Percentiles rank a stretch among this genome's conserved stretches.
Conservation (phyloP, 306 rosid species). For the Cyclanthera cordifolia region DNA sequence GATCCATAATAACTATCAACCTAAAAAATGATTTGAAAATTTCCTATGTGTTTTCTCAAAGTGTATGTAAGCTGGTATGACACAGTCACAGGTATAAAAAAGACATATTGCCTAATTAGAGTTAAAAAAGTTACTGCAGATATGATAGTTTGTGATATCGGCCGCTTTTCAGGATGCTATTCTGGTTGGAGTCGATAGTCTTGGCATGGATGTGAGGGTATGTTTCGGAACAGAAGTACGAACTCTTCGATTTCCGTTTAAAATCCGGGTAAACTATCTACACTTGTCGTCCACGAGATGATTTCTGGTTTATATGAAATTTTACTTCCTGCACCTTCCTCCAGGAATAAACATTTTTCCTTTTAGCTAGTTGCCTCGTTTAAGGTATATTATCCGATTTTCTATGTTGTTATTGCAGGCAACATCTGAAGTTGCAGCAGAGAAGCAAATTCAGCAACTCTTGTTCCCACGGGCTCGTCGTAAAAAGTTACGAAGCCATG, state of each 20-base stretch:
- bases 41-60: too few species aligned
- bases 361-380: not conserved
- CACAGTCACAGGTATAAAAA: too few species aligned
- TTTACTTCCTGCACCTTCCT: not conserved
- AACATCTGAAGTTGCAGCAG: conserved; percentile 49
- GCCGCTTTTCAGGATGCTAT: conserved; percentile 58
- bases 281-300: not conserved
- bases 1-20: too few species aligned
- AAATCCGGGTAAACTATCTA: conserved; percentile 45
- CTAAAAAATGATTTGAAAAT: too few species aligned
- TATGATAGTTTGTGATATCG: conserved; percentile 3
- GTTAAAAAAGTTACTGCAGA: not conserved
- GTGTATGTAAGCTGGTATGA: too few species aligned
- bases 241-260: conserved; percentile 82
- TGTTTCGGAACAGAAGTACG: conserved; percentile 53
- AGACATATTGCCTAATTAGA: not conserved
- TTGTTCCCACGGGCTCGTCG: conserved; percentile 59
- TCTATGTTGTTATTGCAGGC: conserved; percentile 40
- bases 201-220: conserved; percentile 83
- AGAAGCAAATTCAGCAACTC: conserved; percentile 78
- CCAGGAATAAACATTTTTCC: too few species aligned
- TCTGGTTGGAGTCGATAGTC: conserved; percentile 80
- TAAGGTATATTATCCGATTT: not conserved
- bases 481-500: conserved; percentile 39
- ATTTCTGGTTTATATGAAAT: not conserved